Evolutionary conservation across 148 eudicot genomes (phyloP), one percentile per base, ranked within the genome.

Genomic region (Simmondsia chinensis): DNA sequence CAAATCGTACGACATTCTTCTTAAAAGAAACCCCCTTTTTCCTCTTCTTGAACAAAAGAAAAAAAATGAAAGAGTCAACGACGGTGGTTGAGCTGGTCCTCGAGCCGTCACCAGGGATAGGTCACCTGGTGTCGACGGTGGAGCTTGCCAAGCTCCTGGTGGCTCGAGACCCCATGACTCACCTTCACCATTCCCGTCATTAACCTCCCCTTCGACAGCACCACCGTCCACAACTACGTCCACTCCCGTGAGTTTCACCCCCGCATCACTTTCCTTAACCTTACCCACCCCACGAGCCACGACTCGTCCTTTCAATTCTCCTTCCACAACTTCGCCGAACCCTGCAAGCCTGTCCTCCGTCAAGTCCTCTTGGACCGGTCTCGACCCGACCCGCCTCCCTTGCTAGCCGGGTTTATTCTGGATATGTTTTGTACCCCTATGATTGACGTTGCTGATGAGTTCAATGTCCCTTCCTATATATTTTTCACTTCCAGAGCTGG

Each of bases 61-160:
- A n/a, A n/a, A n/a, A n/a, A n/a, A n/a, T n/a, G n/a, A n/a, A n/a
- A n/a, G n/a, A n/a, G n/a, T n/a, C n/a, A n/a, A n/a, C n/a, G n/a
- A n/a, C n/a, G n/a, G n/a, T n/a, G n/a, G n/a, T n/a, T n/a, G 75
- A 72, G 40, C 32, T 77, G 2, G 71, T 73, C 13, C 60, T 77
- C 53, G 33, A 73, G 22, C 80, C 85, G 10, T 28, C 67, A 2
- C 80, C 80, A 20, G 66, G 55, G 14, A 36, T 65, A 46, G 71
- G 80, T 31, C 80, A 78, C 61, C 22, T 78, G 14, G 48, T 52
- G 15, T 48, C 70, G 7, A 54, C 69, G 22, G 56, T 78, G 1
- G 57, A 74, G 35, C 15, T 72, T 2, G 75, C 85, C 4, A 74
- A 78, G 32, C 61, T 64, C 42, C 59, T 78, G 19, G 9, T 64